Conservation (phyloP, 306 rosid species). For the Echinosophora koreensis region DNA sequence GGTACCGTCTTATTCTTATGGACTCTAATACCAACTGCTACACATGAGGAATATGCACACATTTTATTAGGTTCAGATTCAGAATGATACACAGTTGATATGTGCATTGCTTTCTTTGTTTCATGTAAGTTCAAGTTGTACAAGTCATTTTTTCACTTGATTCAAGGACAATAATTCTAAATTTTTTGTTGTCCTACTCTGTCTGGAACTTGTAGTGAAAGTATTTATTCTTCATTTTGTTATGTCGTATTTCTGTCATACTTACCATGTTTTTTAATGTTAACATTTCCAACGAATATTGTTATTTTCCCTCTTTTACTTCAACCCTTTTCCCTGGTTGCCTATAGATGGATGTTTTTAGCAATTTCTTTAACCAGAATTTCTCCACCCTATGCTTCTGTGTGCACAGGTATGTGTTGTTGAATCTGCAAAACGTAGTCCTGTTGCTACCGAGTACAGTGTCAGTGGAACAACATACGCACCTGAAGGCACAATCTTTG, state of each 20-base stretch:
- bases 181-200: not conserved
- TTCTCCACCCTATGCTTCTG: slow-evolving; percentile 32
- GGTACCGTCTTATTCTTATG: slow-evolving; percentile 22
- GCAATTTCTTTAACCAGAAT: slow-evolving; percentile 15
- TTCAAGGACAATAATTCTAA: slow-evolving; percentile 23
- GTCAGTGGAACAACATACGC: slow-evolving; percentile 94
- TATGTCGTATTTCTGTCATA: slow-evolving; percentile 20
- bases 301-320: slow-evolving; percentile 2
- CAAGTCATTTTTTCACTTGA: slow-evolving; percentile 8
- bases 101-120: slow-evolving; percentile 18
- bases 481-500: slow-evolving; percentile 85
- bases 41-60: slow-evolving; percentile 30
- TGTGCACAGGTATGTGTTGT: slow-evolving; percentile 83
- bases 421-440: slow-evolving; percentile 69
- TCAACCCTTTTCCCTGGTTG: slow-evolving; percentile 16
- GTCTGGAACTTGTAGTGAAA: slow-evolving; percentile 16
- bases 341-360: slow-evolving; percentile 20
- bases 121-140: slow-evolving; percentile 14
- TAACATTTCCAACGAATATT: slow-evolving; percentile 21
- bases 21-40: slow-evolving; percentile 16
- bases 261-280: slow-evolving; percentile 17
- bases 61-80: slow-evolving; percentile 30
- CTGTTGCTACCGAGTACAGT: slow-evolving; percentile 76
- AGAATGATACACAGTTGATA: slow-evolving; percentile 35
- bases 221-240: slow-evolving; percentile 23